phyloP scores from a whole-genome alignment of 2,329 filamentous ascomycete species.

The Cladophialophora exuberans region DNA sequence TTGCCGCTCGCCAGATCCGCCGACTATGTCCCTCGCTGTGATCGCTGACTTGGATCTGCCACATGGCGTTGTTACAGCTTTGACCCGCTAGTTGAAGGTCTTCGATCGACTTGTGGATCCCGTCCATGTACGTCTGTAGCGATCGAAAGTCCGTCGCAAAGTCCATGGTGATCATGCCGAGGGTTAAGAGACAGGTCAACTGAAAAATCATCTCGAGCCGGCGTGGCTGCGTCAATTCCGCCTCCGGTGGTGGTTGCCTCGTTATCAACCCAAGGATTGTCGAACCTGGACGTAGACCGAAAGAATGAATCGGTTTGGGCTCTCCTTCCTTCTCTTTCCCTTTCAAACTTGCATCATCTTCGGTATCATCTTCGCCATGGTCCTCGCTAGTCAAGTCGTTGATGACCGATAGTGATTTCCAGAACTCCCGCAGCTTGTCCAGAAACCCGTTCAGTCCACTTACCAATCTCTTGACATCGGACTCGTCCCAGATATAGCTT shows the following conservation, averaged over 20 bases:
- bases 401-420: slow-evolving; percentile 23
- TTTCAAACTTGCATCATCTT: neutral
- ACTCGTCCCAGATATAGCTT: slow-evolving; percentile 29
- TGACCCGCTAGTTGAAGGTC: slow-evolving; percentile 20
- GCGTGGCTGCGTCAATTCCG: slow-evolving; percentile 22
- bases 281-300: slow-evolving; percentile 21
- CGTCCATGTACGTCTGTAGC: slow-evolving; percentile 26
- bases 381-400: slow-evolving; percentile 10
- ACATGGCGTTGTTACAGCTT: slow-evolving; percentile 29
- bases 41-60: slow-evolving; percentile 27
- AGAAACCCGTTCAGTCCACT: slow-evolving; percentile 21
- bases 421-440: slow-evolving; percentile 16
- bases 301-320: slow-evolving; percentile 15
- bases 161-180: slow-evolving; percentile 25
- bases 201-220: slow-evolving; percentile 28
- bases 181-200: slow-evolving; percentile 23
- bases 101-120: slow-evolving; percentile 20
- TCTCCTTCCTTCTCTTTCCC: neutral
- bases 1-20: slow-evolving; percentile 24
- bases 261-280: slow-evolving; percentile 16
- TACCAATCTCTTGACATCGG: slow-evolving; percentile 20
- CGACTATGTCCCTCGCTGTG: slow-evolving; percentile 24
- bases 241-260: slow-evolving; percentile 10
- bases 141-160: slow-evolving; percentile 21
- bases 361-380: neutral